phyloP scores from a whole-genome alignment of 305 asterid species.

The Solanum hybrid region DNA sequence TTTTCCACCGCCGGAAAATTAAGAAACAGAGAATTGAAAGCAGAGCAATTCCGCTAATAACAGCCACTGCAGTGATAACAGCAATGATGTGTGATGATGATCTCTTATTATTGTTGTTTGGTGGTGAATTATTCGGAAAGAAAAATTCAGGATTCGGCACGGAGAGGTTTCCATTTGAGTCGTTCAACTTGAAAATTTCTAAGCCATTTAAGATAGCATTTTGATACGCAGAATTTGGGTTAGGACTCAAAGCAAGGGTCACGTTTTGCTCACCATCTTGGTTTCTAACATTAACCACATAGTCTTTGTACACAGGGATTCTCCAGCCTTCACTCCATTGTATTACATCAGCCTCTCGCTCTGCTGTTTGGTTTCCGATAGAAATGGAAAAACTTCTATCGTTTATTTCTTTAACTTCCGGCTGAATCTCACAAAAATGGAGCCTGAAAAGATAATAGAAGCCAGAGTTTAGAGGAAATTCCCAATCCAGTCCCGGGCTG shows the following conservation, averaged over 20 bases:
- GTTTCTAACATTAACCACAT: slow-evolving; percentile 11
- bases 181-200: slow-evolving; percentile 43
- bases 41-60: slow-evolving; percentile 12
- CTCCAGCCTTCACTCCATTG: slow-evolving; percentile 8
- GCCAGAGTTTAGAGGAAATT: slow-evolving; percentile 34
- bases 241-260: slow-evolving; percentile 27
- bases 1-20: slow-evolving; percentile 13
- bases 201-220: slow-evolving; percentile 42
- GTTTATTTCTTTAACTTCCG: not conserved
- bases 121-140: not conserved
- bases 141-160: slow-evolving; percentile 27
- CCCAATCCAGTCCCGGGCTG: slow-evolving; percentile 28
- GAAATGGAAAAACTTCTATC: slow-evolving; percentile 19
- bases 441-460: slow-evolving; percentile 36
- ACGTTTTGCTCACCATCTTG: slow-evolving; percentile 15
- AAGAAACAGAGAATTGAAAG: slow-evolving; percentile 16
- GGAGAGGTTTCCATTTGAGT: slow-evolving; percentile 18
- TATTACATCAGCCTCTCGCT: slow-evolving; percentile 15
- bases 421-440: slow-evolving; percentile 40
- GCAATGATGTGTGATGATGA: not conserved
- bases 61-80: slow-evolving; percentile 20
- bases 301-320: slow-evolving; percentile 31
- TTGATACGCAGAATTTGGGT: not conserved
- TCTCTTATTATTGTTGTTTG: not conserved
- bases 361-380: slow-evolving; percentile 13